phyloP scores from a whole-genome alignment of 2,329 filamentous ascomycete species.

The Fusarium miscanthi region DNA sequence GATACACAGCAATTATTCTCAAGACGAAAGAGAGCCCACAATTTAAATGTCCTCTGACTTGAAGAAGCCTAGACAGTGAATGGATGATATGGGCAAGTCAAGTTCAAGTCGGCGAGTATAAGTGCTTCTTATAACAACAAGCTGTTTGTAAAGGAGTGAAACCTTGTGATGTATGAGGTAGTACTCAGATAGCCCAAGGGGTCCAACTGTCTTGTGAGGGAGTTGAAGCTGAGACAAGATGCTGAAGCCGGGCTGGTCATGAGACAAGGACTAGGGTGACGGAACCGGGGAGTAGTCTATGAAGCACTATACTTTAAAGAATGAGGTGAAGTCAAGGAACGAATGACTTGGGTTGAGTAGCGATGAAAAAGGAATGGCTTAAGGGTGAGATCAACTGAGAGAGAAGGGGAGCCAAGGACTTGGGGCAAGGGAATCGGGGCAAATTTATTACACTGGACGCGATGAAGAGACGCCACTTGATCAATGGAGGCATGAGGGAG shows the following conservation, averaged over 20 bases:
- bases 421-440: constrained; percentile 19
- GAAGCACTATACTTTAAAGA: constrained; percentile 29
- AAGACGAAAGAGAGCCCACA: neutral
- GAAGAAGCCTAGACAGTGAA: neutral
- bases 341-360: constrained; percentile 23
- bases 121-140: constrained; percentile 30
- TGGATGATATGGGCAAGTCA: constrained; percentile 2
- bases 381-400: constrained; percentile 15
- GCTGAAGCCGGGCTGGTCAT: constrained; percentile 34
- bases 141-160: constrained; percentile 6
- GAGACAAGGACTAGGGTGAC: constrained; percentile 15
- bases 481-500: neutral
- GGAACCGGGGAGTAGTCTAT: constrained; percentile 20
- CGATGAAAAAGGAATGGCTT: constrained; percentile 26
- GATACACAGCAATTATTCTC: neutral
- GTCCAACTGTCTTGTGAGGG: constrained; percentile 10
- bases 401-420: constrained; percentile 8
- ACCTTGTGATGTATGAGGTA: constrained; percentile 25
- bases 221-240: constrained; percentile 31
- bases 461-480: constrained; percentile 13
- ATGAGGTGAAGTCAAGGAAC: constrained; percentile 22
- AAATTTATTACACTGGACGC: constrained; percentile 31
- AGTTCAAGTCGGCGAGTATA: neutral
- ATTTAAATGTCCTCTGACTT: constrained; percentile 1
- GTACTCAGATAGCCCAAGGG: constrained; percentile 3